Base-by-base conservation (phyloP, 441 rosid species). In the Erodium chrysanthum region DNA sequence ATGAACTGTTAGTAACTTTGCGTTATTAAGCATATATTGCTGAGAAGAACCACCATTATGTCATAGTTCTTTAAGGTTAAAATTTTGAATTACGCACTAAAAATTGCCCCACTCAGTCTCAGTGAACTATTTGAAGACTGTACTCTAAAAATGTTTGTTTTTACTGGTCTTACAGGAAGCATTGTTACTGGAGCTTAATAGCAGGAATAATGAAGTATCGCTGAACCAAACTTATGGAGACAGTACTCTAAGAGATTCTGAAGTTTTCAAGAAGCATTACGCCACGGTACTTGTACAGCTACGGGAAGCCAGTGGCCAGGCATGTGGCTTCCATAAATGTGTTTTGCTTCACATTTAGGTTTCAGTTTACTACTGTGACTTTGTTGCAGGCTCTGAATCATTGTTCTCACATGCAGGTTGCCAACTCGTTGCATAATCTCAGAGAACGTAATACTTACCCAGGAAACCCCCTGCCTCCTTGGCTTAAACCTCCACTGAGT, bases 271-370 rank as follows among this genome's bases (percentile, higher is more conserved):
- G 78, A 85, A 87, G 80, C 89, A 87, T 67, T 77, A 82, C 68
- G 89, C 90, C 73, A 84, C 74, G 58, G 88, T 85, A 78, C 83
- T 86, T 81, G 78, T 85, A 66, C 82, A 79, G 81, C 81, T 85
- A 70, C 83, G 83, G 80, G 88, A 85, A 83, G 82, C 83, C 80
- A 86, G 78, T 78, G 86, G 73, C 74, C 83, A 84, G 88, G 84
- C 83, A 80, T 78, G 85, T 71, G 74, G 81, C 81, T 77, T 76
- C 79, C 76, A 48, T 65, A 50, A 72, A 68, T 78, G 71, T 29
- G 17, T 74, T 66, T n/a, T 65, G 66, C 58, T 69, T 52, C 60
- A 22, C 48, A 37, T 65, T 18, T 35, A 60, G 60, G 67, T 44
- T 64, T 59, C 58, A 4, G 17, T 9, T 59, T 17, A 31, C 52